Conservation (phyloP, 129 eudicot species). For the Lactuca sativa region DNA sequence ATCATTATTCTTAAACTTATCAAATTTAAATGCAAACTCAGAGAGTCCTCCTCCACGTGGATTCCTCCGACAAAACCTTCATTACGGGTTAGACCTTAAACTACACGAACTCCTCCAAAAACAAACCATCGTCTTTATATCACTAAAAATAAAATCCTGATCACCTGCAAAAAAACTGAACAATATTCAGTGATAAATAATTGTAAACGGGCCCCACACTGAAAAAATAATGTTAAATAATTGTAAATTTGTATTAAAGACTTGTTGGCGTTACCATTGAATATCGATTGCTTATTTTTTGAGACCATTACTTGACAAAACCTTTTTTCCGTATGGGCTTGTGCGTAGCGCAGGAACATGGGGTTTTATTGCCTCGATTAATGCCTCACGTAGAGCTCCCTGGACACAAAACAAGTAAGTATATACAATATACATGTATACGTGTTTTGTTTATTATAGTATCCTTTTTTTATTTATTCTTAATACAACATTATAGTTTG, state of each 20-base stretch:
- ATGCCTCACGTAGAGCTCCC: conserved; percentile 53
- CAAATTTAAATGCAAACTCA: conserved; percentile 15
- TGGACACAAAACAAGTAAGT: conserved; percentile 25
- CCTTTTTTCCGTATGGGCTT: conserved; percentile 62
- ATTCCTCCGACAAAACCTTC: conserved; percentile 10
- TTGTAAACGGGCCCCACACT: background rate
- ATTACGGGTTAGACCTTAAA: conserved; percentile 9
- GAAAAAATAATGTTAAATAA: background rate
- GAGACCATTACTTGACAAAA: conserved; percentile 51
- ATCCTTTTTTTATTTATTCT: too few relatives aligned
- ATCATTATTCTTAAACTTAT: conserved; percentile 27
- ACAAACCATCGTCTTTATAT: conserved; percentile 12
- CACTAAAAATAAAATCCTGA: conserved; percentile 20
- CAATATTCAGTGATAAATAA: background rate
- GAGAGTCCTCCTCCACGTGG: conserved; percentile 11
- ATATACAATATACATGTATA: background rate
- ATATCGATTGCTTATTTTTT: conserved; percentile 38
- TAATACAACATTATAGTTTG: too few relatives aligned
- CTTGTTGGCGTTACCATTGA: conserved; percentile 9
- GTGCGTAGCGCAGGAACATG: conserved; percentile 54
- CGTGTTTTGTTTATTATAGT: too few relatives aligned
- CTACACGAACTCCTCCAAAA: conserved; percentile 9
- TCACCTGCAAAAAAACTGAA: conserved; percentile 24
- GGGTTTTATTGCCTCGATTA: conserved; percentile 56
- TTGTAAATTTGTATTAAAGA: background rate